Conservation (phyloP, 805 yeast species). For the Tetrapisispora taiwanensis region DNA sequence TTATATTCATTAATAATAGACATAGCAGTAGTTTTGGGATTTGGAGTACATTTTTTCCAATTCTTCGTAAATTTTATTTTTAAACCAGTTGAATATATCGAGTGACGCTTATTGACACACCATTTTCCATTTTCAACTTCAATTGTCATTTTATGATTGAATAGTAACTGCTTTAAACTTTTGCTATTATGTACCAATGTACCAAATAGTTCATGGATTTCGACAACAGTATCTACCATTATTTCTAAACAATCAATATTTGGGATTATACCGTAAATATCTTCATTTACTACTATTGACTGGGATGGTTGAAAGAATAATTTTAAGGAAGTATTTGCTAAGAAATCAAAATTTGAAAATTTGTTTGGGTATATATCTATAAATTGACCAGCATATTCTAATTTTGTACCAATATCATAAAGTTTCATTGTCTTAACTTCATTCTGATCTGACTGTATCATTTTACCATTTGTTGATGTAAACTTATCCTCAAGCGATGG, state of each 20-base stretch:
- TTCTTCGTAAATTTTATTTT: background rate
- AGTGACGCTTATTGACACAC: background rate
- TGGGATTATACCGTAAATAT: background rate
- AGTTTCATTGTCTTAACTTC: background rate
- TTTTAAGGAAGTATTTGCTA: conserved; percentile 1
- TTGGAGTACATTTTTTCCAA: conserved; percentile 1
- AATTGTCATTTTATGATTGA: background rate
- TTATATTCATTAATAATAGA: background rate
- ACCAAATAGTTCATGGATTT: conserved; percentile 2
- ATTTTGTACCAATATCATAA: background rate
- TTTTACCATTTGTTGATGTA: background rate
- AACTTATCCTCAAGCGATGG: background rate
- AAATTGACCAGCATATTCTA: conserved; percentile 1
- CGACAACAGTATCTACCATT: background rate
- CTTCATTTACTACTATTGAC: background rate
- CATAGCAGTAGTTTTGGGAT: background rate
- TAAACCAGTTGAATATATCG: background rate
- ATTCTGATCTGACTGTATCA: background rate
- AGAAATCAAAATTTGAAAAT: background rate
- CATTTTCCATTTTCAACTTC: background rate
- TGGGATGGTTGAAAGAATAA: conserved; percentile 1
- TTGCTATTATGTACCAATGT: background rate
- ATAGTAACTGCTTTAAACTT: background rate
- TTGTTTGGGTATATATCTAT: conserved; percentile 2
- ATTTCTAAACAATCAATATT: conserved; percentile 5